Percentiles rank a stretch among this genome's conserved stretches.
phyloP scores from a whole-genome alignment of 2,329 filamentous ascomycete genomes.

The Calonectria montana region DNA sequence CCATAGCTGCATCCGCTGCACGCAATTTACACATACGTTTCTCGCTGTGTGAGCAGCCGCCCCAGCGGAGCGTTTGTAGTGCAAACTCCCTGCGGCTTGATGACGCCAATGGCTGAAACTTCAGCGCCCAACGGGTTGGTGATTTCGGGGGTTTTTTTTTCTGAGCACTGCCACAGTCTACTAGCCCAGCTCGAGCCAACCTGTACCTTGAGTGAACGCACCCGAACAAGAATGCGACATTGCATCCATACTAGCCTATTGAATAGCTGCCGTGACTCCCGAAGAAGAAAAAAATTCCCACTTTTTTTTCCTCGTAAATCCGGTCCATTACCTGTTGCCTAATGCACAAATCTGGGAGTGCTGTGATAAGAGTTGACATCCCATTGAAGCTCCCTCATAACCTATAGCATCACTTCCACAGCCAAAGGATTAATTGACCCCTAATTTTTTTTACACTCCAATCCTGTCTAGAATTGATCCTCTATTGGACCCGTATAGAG shows the following conservation, averaged over 20 bases:
- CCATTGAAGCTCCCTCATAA: neutral
- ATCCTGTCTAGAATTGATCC: neutral
- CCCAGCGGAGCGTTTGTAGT: neutral
- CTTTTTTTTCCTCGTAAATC: neutral
- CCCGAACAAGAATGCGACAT: conserved; percentile 6
- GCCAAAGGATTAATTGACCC: neutral
- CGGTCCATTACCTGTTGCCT: neutral
- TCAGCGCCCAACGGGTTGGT: neutral
- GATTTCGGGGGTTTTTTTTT: neutral
- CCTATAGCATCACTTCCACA: neutral
- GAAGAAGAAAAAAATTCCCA: neutral
- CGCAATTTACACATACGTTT: neutral
- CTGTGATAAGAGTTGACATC: neutral
- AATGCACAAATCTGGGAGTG: neutral
- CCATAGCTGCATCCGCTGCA: neutral
- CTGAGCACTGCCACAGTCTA: conserved; percentile 14
- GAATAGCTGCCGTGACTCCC: neutral
- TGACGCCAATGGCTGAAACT: conserved; percentile 24
- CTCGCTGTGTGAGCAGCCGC: conserved; percentile 11
- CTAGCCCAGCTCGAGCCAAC: neutral
- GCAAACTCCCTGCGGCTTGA: neutral
- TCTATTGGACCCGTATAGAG: neutral
- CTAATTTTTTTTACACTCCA: too few species aligned
- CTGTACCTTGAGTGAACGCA: neutral
- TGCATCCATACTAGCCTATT: neutral